Evolutionary conservation across 169 alveolate genomes (phyloP).

Genomic region (Plasmodium gallinaceum): DNA sequence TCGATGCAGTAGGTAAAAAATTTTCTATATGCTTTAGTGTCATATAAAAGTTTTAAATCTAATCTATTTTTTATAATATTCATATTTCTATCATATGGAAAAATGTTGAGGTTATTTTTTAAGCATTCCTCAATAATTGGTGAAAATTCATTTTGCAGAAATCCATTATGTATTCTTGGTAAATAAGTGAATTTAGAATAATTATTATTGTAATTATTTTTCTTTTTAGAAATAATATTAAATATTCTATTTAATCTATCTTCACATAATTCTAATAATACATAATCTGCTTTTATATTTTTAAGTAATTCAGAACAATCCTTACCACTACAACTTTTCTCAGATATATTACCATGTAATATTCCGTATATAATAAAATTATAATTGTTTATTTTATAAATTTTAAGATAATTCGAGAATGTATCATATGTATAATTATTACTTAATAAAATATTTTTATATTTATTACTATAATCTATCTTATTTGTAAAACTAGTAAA

Average conservation of each 20-base stretch:
- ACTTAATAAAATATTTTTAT: background rate
- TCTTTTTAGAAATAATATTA: conserved; percentile 12
- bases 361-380: conserved; percentile 64
- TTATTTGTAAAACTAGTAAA: background rate
- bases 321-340: conserved; percentile 46
- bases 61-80: conserved; percentile 55
- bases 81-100: conserved; percentile 36
- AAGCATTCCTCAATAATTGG: conserved; percentile 39
- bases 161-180: conserved; percentile 74
- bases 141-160: conserved; percentile 48
- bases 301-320: conserved; percentile 31
- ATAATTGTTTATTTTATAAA: conserved; percentile 21
- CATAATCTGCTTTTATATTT: conserved; percentile 37
- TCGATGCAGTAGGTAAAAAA: conserved; percentile 58
- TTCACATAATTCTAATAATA: conserved; percentile 61
- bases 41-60: conserved; percentile 59
- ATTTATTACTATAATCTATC: background rate
- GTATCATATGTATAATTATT: background rate
- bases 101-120: conserved; percentile 39
- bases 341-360: conserved; percentile 56
- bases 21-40: conserved; percentile 60
- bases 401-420: conserved; percentile 27
- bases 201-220: conserved; percentile 29
- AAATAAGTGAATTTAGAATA: conserved; percentile 50
- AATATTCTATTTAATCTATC: conserved; percentile 40